Conservation (phyloP, 768 basidiomycete species). For the Piloderma croceum region DNA sequence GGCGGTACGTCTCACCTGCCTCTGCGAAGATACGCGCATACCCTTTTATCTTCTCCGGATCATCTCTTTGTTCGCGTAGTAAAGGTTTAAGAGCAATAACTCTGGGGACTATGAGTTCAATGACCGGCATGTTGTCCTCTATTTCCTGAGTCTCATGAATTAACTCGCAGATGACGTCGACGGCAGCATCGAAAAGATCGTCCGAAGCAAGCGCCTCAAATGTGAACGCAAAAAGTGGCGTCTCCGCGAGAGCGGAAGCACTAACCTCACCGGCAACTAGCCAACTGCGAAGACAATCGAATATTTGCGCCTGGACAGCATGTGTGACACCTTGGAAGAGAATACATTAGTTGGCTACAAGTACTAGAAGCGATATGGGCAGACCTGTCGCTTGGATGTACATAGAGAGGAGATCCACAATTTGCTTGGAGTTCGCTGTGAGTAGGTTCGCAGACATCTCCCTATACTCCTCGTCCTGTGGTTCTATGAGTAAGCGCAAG, state of each 20-base stretch:
- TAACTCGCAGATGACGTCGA: slow-evolving; percentile 87
- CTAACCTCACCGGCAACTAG: slow-evolving; percentile 79
- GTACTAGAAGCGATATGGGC: slow-evolving; percentile 19
- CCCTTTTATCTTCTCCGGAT: slow-evolving; percentile 84
- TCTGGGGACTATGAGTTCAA: slow-evolving; percentile 83
- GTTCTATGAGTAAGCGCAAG: slow-evolving; percentile 2
- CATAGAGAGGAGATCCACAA: slow-evolving; percentile 76
- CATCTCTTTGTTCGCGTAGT: slow-evolving; percentile 58
- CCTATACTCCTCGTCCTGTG: slow-evolving; percentile 70
- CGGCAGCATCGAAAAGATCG: slow-evolving; percentile 87
- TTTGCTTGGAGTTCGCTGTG: slow-evolving; percentile 60
- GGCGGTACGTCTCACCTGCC: slow-evolving; percentile 93
- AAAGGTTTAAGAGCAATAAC: slow-evolving; percentile 67
- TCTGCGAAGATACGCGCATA: slow-evolving; percentile 92
- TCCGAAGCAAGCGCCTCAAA: slow-evolving; percentile 84
- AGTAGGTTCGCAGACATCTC: slow-evolving; percentile 58
- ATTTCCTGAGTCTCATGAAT: slow-evolving; percentile 98
- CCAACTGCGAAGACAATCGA: slow-evolving; percentile 85
- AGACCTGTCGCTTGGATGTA: slow-evolving; percentile 85
- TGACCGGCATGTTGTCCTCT: slow-evolving; percentile 86
- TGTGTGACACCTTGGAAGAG: slow-evolving; percentile 70
- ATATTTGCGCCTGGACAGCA: slow-evolving; percentile 73
- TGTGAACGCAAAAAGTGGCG: slow-evolving; percentile 73
- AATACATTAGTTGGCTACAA: not conserved
- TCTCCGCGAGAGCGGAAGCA: slow-evolving; percentile 56